These are phyloP conservation scores for Cyclotella choctawhatcheeana DNA, from an alignment of 108 stramenopile genomes.

Conservation along the genomic window DNA sequence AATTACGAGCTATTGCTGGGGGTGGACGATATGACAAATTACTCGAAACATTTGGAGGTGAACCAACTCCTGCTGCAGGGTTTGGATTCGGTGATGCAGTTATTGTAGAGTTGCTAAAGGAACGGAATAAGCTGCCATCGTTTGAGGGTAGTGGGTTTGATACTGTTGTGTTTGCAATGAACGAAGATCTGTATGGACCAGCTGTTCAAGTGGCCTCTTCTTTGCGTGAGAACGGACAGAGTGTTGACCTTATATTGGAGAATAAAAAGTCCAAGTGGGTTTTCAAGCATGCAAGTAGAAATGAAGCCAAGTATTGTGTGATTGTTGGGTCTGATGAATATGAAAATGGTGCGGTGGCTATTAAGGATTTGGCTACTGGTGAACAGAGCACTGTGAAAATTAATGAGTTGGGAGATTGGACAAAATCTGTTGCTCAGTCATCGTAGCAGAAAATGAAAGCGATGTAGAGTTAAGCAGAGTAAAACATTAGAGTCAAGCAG, in stretches of 20 bases:
- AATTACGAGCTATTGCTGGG: slow-evolving; percentile 96
- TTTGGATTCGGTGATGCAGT: slow-evolving; percentile 99
- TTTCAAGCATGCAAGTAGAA: slow-evolving; percentile 94
- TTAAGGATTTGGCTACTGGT: slow-evolving; percentile 80
- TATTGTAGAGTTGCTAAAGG: slow-evolving; percentile 94
- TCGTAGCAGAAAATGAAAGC: too few relatives aligned
- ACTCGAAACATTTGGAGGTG: slow-evolving; percentile 95
- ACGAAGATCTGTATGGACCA: slow-evolving; percentile 59
- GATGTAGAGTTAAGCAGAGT: too few relatives aligned
- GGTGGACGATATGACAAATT: slow-evolving; percentile 97
- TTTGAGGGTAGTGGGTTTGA: slow-evolving; percentile 80
- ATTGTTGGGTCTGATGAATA: slow-evolving; percentile 91
- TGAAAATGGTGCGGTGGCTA: slow-evolving; percentile 78
- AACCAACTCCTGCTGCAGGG: slow-evolving; percentile 93
- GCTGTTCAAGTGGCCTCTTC: slow-evolving; percentile 69
- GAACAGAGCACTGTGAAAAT: slow-evolving; percentile 71
- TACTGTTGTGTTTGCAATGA: slow-evolving; percentile 88
- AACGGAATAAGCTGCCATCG: slow-evolving; percentile 87
- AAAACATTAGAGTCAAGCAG: too few relatives aligned
- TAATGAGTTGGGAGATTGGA: slow-evolving; percentile 63
- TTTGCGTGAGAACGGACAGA: slow-evolving; percentile 78
- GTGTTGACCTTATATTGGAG: slow-evolving; percentile 93
- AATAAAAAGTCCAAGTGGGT: slow-evolving; percentile 95
- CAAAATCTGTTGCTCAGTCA: too few relatives aligned
- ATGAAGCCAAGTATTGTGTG: slow-evolving; percentile 84